Base-by-base conservation (phyloP, 1,284 basidiomycete species). In the Microbotryum silenes-acaulis region DNA sequence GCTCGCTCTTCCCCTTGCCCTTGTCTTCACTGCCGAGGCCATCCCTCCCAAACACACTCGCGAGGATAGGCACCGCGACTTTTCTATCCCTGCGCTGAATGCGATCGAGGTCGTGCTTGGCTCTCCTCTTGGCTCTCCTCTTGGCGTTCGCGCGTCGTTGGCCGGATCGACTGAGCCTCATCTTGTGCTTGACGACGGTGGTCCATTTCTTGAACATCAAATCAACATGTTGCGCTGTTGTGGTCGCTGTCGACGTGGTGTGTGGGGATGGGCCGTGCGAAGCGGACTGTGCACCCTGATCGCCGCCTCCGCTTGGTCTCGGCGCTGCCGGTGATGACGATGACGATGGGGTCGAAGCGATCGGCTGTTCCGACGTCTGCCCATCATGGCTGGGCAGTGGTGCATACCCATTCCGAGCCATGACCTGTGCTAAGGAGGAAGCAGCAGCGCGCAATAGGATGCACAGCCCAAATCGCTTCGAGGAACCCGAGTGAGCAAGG, bases 151-250 rank as follows among this genome's bases (percentile, higher is more conserved):
- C 37, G 14, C 37, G 12, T 42, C 37, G 37, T 42, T 42, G 37
- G 16, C 37, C 6, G 37, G 37, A 42, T 42, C 37, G 37, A 42
- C 37, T 42, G 4, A 42, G 81, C 72, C 86, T 88, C 59, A 89
- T 82, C 74, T 86, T 88, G 77, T 88, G 85, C 1, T 87, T 84
- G 68, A 89, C 87, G 60, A 83, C 85, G 70, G 86, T 83, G n/a
- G 88, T 89, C 87, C 88, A 89, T 74, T 86, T 54, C 54, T 60
- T 56, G 55, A 63, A 60, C 18, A 56, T 45, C 6, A 49, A 14
- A 47, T 60, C 62, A 50, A 63, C 59, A 29, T 60, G 54, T 27
- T 56, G 31, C 3, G 59, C 54, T 6, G 54, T 56, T 1, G 46
- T 10, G 4, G 33, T 44, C 10, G 54, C 49, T 3, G 46, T n/a